Evolutionary conservation across 345 rosid species (phyloP).

Genomic region (Moringa oleifera): DNA sequence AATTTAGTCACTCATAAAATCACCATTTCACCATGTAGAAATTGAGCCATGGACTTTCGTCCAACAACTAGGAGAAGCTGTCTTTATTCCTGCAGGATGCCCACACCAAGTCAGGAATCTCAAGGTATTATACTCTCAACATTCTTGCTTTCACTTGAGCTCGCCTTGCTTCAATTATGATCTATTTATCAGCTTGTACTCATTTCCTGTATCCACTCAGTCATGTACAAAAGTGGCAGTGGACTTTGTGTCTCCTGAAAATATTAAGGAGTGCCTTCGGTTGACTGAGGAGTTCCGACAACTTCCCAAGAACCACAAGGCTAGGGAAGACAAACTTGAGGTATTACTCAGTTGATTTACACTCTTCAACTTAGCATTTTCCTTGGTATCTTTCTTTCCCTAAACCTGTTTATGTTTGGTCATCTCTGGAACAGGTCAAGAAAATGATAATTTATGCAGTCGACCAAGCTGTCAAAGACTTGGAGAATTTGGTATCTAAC

Average conservation of each 20-base stretch:
- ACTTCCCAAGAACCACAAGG: slow-evolving; percentile 75
- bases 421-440: slow-evolving; percentile 46
- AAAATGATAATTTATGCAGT: slow-evolving; percentile 72
- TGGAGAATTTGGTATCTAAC: slow-evolving; percentile 17
- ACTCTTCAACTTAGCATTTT: neutral
- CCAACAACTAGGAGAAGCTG: slow-evolving; percentile 82
- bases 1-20: neutral
- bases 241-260: slow-evolving; percentile 94
- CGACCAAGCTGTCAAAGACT: slow-evolving; percentile 36
- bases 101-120: slow-evolving; percentile 98
- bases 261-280: slow-evolving; percentile 62
- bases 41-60: slow-evolving; percentile 92
- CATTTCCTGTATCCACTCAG: slow-evolving; percentile 27
- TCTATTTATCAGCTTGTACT: slow-evolving; percentile 3
- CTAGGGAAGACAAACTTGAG: slow-evolving; percentile 95
- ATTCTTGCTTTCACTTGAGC: neutral
- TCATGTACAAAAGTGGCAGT: slow-evolving; percentile 92
- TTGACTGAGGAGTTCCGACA: slow-evolving; percentile 79
- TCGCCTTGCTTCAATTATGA: slow-evolving; percentile 1
- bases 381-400: neutral
- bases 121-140: slow-evolving; percentile 43
- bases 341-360: slow-evolving; percentile 20
- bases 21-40: slow-evolving; percentile 25
- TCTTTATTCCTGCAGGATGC: slow-evolving; percentile 94
- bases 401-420: neutral